Evolutionary conservation across 257 asterid genomes (phyloP), one percentile per base, ranked within the genome.

Genomic region (Haberlea rhodopensis): DNA sequence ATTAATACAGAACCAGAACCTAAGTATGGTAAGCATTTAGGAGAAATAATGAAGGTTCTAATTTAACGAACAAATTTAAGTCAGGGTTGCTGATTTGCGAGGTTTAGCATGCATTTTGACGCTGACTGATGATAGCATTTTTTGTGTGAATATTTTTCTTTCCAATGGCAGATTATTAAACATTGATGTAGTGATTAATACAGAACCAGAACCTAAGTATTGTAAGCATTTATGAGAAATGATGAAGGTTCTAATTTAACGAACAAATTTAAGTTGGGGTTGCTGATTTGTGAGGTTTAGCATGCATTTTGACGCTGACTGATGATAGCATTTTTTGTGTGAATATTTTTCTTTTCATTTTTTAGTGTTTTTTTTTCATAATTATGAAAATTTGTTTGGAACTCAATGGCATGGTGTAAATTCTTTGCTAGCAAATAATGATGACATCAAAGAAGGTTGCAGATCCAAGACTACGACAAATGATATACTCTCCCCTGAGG

Each of bases 401-500:
- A 59, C 68, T 63, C 63, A 70, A 91, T 96, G 91, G 40, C 68
- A 76, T 34, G 80, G 72, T 26, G 71, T 67, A 51, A 80, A 78
- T 74, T 74, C 81, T 43, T 68, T 73, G 1, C 78, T 78, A 57
- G 80, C 76, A 62, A 75, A 67, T 75, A 83, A 77, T 72, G 82
- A 87, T 63, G 78, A 65, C 57, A n/a, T 63, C 19, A 84, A 77
- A 53, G 86, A 75, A 65, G 74, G 73, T 57, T 75, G 71, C 27
- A 83, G 75, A 62, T 72, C 76, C 74, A 87, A 79, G 71, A 60
- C 80, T 71, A 81, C 53, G 70, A 65, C 57, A 37, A 80, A 82
- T 58, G 89, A 76, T 72, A 28, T 73, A 53, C 74, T 68, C n/a
- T 49, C 82, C 51, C 57, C 88, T 20, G 95, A 81, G 95, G 98